Conservation (phyloP, 495 filamentous ascomycete genomes). For the Daldinia loculata region DNA sequence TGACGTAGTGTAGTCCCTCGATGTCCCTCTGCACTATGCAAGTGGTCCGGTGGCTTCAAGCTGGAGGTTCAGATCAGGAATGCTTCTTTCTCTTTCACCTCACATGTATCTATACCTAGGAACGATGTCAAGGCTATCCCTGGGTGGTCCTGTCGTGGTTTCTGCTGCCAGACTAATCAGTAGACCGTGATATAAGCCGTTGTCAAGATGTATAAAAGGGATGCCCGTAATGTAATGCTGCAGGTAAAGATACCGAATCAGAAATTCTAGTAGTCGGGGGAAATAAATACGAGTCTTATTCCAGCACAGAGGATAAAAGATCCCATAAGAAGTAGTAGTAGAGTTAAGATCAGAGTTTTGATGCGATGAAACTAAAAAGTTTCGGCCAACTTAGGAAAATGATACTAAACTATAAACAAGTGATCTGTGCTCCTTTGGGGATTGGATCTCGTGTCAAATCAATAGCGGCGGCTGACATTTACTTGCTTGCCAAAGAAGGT, state of each 20-base stretch:
- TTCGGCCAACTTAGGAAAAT: background rate
- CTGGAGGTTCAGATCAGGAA: background rate
- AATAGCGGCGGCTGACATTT: background rate
- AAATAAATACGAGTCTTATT: too few species aligned
- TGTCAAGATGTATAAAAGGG: too few species aligned
- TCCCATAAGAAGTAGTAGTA: background rate
- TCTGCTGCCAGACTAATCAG: background rate
- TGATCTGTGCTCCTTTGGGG: background rate
- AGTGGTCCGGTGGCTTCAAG: background rate
- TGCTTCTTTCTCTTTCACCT: background rate
- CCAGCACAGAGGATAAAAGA: too few species aligned
- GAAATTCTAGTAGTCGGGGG: too few species aligned
- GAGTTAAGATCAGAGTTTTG: background rate
- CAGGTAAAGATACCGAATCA: too few species aligned
- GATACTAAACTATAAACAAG: background rate
- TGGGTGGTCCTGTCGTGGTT: background rate
- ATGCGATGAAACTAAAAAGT: background rate
- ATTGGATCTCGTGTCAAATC: background rate
- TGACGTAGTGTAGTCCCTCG: background rate
- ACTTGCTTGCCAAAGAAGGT: background rate
- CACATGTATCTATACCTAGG: background rate
- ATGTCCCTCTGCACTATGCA: background rate
- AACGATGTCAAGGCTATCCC: too few species aligned
- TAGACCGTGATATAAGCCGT: too few species aligned
- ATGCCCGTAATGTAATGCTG: background rate